phyloP scores from a whole-genome alignment of 257 asterid species.

The Fraxinus excelsior region DNA sequence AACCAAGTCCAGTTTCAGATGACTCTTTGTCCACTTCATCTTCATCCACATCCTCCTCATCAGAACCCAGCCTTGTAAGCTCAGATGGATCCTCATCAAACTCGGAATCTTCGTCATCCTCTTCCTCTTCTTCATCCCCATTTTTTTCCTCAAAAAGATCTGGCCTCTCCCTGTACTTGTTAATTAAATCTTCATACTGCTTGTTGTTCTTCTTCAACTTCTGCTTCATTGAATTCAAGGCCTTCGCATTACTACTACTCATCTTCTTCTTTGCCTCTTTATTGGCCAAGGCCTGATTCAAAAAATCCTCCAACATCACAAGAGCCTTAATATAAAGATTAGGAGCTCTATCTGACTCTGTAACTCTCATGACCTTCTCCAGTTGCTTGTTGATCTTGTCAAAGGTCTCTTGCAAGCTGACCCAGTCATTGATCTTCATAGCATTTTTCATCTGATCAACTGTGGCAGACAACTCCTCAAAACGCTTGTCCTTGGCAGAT shows the following conservation, averaged over 20 bases:
- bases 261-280: conserved; percentile 98
- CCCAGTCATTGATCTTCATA: conserved; percentile 95
- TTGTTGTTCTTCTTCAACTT: conserved; percentile 87
- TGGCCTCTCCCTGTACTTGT: conserved; percentile 79
- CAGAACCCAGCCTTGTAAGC: conserved; percentile 25
- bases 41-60: conserved; percentile 48
- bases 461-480: conserved; percentile 80
- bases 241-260: conserved; percentile 96
- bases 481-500: conserved; percentile 79
- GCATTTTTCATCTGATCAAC: conserved; percentile 95
- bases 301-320: conserved; percentile 81
- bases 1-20: conserved; percentile 50
- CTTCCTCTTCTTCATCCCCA: conserved; percentile 61
- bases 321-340: conserved; percentile 85
- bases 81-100: conserved; percentile 44
- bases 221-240: conserved; percentile 92
- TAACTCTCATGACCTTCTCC: conserved; percentile 83
- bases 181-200: conserved; percentile 75
- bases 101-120: conserved; percentile 49
- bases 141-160: conserved; percentile 71
- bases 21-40: conserved; percentile 39
- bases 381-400: conserved; percentile 95
- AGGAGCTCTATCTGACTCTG: conserved; percentile 70
- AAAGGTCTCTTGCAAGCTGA: conserved; percentile 85
- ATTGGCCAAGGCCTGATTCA: conserved; percentile 77